Evolutionary conservation across 139 green algal genomes (phyloP).

Genomic region (Picochlorum sp.): DNA sequence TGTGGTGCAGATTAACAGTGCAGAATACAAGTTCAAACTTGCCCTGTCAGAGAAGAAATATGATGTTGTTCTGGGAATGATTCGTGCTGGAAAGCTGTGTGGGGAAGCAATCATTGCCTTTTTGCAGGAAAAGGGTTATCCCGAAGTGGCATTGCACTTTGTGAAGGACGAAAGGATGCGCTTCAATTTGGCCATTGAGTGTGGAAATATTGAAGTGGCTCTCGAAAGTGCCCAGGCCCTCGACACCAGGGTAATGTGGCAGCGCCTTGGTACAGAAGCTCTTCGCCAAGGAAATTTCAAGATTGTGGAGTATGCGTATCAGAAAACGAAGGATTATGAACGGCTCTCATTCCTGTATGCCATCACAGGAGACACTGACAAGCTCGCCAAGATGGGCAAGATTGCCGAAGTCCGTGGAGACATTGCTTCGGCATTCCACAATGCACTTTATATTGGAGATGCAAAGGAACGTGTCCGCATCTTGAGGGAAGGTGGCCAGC

Average conservation of each 20-base stretch:
- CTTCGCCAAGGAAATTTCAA: conserved; percentile 90
- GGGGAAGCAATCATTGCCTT: conserved; percentile 97
- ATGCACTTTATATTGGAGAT: conserved; percentile 94
- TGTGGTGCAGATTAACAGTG: conserved; percentile 83
- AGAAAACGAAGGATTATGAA: conserved; percentile 98
- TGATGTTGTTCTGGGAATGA: conserved; percentile 90
- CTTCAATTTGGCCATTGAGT: conserved; percentile 93
- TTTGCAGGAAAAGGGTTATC: conserved; percentile 96
- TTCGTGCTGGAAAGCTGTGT: conserved; percentile 76
- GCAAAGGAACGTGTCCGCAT: conserved; percentile 68
- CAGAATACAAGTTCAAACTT: conserved; percentile 99
- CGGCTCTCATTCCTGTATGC: conserved; percentile 98
- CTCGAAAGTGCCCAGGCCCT: conserved; percentile 82
- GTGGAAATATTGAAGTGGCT: conserved; percentile 97
- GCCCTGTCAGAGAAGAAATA: conserved; percentile 88
- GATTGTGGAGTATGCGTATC: conserved; percentile 98
- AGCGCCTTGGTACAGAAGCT: conserved; percentile 79
- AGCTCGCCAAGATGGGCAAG: conserved; percentile 96
- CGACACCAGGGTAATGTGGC: conserved; percentile 95
- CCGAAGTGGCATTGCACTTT: conserved; percentile 96
- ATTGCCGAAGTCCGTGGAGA: conserved; percentile 93
- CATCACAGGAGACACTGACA: conserved; percentile 90
- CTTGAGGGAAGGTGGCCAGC: conserved; percentile 86
- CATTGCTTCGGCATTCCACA: conserved; percentile 93
- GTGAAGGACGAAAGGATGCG: conserved; percentile 83